A percentile compares a stretch with the other conserved stretches of the same genome.
phyloP scores from a whole-genome alignment of 1,139 yeast species.

The Suhomyces guaymorum region DNA sequence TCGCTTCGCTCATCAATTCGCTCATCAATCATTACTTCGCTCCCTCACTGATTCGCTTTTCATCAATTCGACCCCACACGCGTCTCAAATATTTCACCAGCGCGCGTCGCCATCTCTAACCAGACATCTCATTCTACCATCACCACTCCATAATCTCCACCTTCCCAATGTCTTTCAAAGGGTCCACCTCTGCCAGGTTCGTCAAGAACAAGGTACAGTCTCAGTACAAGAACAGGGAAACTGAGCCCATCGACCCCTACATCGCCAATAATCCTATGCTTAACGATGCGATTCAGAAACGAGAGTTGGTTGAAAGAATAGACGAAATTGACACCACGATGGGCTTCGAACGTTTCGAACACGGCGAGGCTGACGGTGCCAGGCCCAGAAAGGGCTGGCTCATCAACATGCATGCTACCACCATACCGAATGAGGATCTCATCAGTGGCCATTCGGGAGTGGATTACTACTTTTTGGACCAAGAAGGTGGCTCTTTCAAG shows the following conservation, averaged over 20 bases:
- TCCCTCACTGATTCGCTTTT: too few species aligned
- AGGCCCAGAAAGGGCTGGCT: constrained; percentile 83
- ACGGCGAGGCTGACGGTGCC: constrained; percentile 52
- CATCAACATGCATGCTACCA: constrained; percentile 78
- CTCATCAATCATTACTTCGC: too few species aligned
- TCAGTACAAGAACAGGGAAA: constrained; percentile 17
- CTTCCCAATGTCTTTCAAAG: constrained; percentile 31
- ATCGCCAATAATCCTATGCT: constrained; percentile 43
- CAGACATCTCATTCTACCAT: neutral
- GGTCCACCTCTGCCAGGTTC: constrained; percentile 57
- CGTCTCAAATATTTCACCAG: too few species aligned
- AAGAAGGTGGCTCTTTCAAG: constrained; percentile 95
- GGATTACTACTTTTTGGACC: constrained; percentile 93
- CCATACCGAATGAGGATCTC: constrained; percentile 54
- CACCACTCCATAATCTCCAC: neutral
- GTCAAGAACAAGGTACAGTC: constrained; percentile 44
- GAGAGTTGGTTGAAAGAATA: constrained; percentile 51
- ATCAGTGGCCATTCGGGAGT: constrained; percentile 71
- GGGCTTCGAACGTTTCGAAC: constrained; percentile 81
- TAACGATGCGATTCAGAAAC: constrained; percentile 38
- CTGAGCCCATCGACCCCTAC: constrained; percentile 23
- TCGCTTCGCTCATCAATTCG: too few species aligned
- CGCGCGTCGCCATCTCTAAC: neutral
- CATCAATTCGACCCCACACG: too few species aligned
- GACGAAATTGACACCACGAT: constrained; percentile 71